These are phyloP conservation scores for Bonia amplexicaulis DNA, from an alignment of 176 grass and related monocot genomes.

Conservation along the genomic window DNA sequence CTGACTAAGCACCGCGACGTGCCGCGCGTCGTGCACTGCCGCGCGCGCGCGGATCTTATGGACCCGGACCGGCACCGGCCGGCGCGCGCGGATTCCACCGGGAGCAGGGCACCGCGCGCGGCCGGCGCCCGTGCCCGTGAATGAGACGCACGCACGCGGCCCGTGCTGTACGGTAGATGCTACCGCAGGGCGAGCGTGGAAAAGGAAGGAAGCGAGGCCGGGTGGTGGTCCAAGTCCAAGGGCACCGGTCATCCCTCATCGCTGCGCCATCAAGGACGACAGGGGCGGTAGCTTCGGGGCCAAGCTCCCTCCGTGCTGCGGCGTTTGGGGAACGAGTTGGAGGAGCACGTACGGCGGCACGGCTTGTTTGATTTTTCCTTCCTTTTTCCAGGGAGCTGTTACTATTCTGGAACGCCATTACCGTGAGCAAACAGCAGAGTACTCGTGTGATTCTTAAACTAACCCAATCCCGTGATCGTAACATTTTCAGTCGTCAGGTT, in stretches of 20 bases:
- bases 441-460: neutral
- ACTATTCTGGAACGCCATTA: neutral
- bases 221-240: neutral
- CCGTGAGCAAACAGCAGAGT: too few species aligned
- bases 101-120: neutral
- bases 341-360: neutral
- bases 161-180: neutral
- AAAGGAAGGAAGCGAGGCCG: neutral
- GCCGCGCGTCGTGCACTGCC: neutral
- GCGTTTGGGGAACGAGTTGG: neutral
- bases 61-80: neutral
- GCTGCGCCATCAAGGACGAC: neutral
- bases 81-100: neutral
- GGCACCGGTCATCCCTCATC: neutral
- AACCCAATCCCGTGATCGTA: too few species aligned
- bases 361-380: neutral
- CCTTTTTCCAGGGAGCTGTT: neutral
- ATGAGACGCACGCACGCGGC: neutral
- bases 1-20: neutral
- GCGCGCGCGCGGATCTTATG: neutral
- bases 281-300: neutral
- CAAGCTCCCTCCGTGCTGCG: neutral
- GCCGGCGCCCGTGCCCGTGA: neutral
- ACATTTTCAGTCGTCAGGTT: too few species aligned
- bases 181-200: neutral